phyloP scores from a whole-genome alignment of 2,329 filamentous ascomycete genomes.

The Beauveria sp. region DNA sequence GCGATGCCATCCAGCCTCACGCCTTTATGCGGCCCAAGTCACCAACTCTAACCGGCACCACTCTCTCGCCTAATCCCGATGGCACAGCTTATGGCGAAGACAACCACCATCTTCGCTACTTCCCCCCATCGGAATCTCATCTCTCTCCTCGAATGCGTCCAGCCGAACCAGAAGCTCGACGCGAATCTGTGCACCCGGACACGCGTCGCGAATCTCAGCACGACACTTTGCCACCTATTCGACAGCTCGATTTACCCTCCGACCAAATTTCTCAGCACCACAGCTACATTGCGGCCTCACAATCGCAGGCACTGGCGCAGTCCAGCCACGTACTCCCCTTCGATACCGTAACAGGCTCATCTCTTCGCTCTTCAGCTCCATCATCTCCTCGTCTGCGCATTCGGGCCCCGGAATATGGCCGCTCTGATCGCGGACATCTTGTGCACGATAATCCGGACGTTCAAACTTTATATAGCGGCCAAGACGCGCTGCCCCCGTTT shows the following conservation, averaged over 20 bases:
- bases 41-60: conserved; percentile 3
- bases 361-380: background rate
- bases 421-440: background rate
- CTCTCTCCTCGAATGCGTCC: background rate
- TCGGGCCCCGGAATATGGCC: background rate
- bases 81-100: background rate
- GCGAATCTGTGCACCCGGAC: background rate
- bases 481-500: conserved; percentile 2
- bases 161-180: background rate
- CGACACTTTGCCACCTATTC: background rate
- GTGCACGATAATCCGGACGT: background rate
- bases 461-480: background rate
- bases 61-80: conserved; percentile 6
- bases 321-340: background rate
- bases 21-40: conserved; percentile 6
- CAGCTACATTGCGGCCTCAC: background rate
- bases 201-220: conserved; percentile 1
- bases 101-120: background rate
- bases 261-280: conserved; percentile 1
- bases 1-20: background rate
- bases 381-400: background rate
- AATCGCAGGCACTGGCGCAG: background rate
- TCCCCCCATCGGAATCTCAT: background rate
- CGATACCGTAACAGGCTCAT: background rate
- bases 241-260: conserved; percentile 7